Base-by-base conservation (phyloP, 352 stramenopile genomes). In the Phytophthora cajani region DNA sequence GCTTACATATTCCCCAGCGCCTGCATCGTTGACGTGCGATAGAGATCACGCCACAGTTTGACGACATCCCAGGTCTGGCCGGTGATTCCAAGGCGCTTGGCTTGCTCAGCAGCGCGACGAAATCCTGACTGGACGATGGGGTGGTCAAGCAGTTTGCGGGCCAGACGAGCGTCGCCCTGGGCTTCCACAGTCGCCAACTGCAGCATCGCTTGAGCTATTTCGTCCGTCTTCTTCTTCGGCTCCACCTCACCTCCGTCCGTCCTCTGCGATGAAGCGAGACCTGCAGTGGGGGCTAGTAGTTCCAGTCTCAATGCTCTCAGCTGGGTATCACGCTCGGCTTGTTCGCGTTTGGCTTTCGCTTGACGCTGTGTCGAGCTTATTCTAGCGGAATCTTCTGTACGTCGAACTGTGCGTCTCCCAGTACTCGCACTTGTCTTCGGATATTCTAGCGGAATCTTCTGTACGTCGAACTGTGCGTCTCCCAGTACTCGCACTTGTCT, bases 41-140 rank as follows among this genome's bases (percentile, higher is more conserved):
- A 87, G 2, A 92, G 78, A 1, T 78, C 71, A 8, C 78, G 79
- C 85, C 85, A 92, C 30, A 84, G 75, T 52, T 90, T 88, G 36
- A 89, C 64, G 14, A 88, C 52, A 6, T 72, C 67, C 82, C 82
- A 91, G 6, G 72, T 51, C 46, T 86, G 74, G 0, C 53, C 60
- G 19, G 23, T 62, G 1, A 81, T 77, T 10, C 67, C 68, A 14
- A 88, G 64, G 11, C 83, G 82, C 44, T 72, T 64, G 2, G 77
- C 77, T 32, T 88, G 79, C n/a, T 87, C 75, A 3, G 80, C 55
- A 8, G 81, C 72, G 38, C 81, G 77, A 23, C 75, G 67, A 44
- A 88, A 75, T 0, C 81, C 77, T 9, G 72, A 67, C 10, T 70
- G 67, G 1, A 73, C 40, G 40, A 81, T 74, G 3, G 23, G 21